Percentiles rank a stretch among this genome's conserved stretches.
Conservation (phyloP, 306 rosid genomes). For the Glycine tomentella region DNA sequence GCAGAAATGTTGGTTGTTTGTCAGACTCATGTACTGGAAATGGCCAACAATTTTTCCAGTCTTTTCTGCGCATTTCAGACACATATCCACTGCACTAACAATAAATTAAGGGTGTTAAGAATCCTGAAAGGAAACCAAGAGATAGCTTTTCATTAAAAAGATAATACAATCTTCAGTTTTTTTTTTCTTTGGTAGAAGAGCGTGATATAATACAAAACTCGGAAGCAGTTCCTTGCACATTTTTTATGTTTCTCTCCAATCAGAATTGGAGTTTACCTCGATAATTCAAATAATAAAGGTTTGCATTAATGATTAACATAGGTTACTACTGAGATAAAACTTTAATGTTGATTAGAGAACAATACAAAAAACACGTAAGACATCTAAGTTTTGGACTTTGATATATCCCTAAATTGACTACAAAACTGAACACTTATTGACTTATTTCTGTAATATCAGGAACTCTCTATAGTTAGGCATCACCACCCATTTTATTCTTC, state of each 20-base stretch:
- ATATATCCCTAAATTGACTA: conserved; percentile 19
- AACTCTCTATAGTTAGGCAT: conserved; percentile 26
- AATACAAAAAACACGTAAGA: neutral
- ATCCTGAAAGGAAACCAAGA: conserved; percentile 41
- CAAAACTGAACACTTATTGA: conserved; percentile 8
- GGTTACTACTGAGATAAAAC: neutral
- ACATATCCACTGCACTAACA: conserved; percentile 81
- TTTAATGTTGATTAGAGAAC: neutral
- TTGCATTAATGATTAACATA: neutral
- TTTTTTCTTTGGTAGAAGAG: neutral
- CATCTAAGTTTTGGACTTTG: neutral
- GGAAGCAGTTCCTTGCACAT: neutral
- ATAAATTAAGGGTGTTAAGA: conserved; percentile 40
- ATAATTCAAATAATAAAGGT: neutral
- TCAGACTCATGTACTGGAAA: conserved; percentile 66
- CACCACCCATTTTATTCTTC: conserved; percentile 29
- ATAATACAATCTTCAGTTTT: neutral
- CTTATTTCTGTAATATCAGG: neutral
- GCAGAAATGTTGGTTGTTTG: conserved; percentile 64
- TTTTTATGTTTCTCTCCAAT: neutral
- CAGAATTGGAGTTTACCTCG: conserved; percentile 3
- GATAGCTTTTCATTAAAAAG: conserved; percentile 24
- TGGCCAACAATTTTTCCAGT: conserved; percentile 91
- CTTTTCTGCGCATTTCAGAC: conserved; percentile 76
- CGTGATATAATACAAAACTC: conserved; percentile 4